Evolutionary conservation across 805 yeast species (phyloP), one percentile per base, ranked within the genome.

Genomic region (Diddensiella transvaalensis): DNA sequence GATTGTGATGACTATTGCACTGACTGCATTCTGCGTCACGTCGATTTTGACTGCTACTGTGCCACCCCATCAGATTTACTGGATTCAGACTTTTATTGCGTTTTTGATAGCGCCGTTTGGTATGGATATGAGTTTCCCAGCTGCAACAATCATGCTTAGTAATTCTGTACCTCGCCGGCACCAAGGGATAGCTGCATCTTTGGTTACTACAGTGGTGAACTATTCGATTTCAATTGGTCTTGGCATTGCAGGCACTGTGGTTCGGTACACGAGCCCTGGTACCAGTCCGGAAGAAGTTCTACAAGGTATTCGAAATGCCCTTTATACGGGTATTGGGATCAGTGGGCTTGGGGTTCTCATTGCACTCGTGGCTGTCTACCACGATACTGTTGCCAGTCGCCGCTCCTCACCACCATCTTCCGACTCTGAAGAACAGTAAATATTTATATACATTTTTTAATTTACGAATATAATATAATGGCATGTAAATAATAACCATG

Each of bases 181-280:
- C 55, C 93, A 85, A 65, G 93, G 91, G 5, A 78, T 83, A 75
- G 90, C 89, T 0, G 89, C 88, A 0, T 82, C 88, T 0, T 67
- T 85, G 43, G 82, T 83, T 3, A 74, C 82, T 18, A 84, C 93
- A 0, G 79, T 82, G 56, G 79, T 82, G 10, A 85, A 82, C 62
- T 85, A 85, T 61, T 79, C 89, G 0, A 82, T 78, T 60, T 79
- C 89, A 0, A 61, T 85, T n/a, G 79, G 82, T 32, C 67, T 85
- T 26, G 91, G 89, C 6, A 68, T 85, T 38, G 84, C 86, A 2
- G 80, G 82, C n/a, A 78, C 84, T 2, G 84, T 82, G 2, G 85
- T 83, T 54, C 30, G 39, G 23, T 66, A 65, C 18, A 67, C 75
- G 46, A 55, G 62, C n/a, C 43, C 49, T 2, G 36, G 49, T 15